Evolutionary conservation across 2,329 filamentous ascomycete species (phyloP).

Genomic region (Cladosporium cucumerinum): DNA sequence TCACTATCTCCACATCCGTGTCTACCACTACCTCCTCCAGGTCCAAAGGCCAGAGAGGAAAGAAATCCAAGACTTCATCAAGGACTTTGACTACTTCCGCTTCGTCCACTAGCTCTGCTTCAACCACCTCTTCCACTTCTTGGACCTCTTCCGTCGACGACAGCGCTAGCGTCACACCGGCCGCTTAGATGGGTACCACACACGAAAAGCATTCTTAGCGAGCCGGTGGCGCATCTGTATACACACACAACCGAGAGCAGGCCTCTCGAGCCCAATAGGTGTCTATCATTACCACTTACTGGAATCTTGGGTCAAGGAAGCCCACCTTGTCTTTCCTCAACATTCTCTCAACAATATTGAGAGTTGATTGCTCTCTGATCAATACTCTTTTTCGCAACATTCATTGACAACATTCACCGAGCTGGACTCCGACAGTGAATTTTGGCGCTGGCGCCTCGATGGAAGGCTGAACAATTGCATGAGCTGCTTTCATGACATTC

Average conservation of each 20-base stretch:
- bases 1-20: background rate
- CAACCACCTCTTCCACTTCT: background rate
- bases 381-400: background rate
- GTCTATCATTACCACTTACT: constrained; percentile 4
- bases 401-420: constrained; percentile 1
- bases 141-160: constrained; percentile 1
- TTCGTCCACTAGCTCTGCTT: background rate
- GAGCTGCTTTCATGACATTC: background rate
- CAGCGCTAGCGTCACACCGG: background rate
- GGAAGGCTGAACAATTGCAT: background rate
- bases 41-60: constrained; percentile 3
- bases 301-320: background rate
- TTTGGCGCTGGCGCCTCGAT: background rate
- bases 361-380: constrained; percentile 3
- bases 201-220: background rate
- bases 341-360: background rate
- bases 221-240: background rate
- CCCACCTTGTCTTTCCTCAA: background rate
- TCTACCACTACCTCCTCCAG: background rate
- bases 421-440: background rate
- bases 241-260: background rate
- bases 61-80: constrained; percentile 4
- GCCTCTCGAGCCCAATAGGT: background rate
- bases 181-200: background rate
- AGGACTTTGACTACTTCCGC: background rate